Percentiles rank a stretch among this genome's conserved stretches.
phyloP scores from a whole-genome alignment of 2,329 filamentous ascomycete species.

The Fusarium torulosum region DNA sequence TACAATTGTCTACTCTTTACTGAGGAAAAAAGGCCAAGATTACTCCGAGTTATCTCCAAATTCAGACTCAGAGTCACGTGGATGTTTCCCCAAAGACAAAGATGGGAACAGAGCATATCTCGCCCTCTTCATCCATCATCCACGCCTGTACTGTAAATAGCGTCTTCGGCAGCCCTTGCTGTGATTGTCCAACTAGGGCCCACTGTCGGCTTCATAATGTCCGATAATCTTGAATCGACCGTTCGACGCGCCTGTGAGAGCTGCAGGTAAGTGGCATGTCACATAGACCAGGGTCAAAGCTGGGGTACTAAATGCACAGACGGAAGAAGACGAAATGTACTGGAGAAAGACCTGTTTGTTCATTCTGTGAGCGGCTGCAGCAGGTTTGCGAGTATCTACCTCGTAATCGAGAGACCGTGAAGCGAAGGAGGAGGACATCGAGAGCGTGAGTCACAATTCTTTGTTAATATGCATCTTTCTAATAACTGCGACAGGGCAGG shows the following conservation, averaged over 20 bases:
- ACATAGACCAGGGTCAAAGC: neutral
- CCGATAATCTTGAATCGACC: conserved; percentile 13
- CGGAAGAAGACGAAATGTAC: conserved; percentile 45
- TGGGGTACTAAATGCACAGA: conserved; percentile 5
- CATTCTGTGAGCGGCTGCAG: conserved; percentile 38
- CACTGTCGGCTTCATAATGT: conserved; percentile 15
- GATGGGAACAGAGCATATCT: conserved; percentile 29
- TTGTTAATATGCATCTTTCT: neutral
- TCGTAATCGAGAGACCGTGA: conserved; percentile 25
- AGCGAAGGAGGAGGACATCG: conserved; percentile 23
- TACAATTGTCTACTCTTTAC: neutral
- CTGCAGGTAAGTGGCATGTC: conserved; percentile 29
- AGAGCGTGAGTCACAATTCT: conserved; percentile 15
- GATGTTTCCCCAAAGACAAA: neutral
- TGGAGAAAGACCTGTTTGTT: conserved; percentile 37
- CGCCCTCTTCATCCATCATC: neutral
- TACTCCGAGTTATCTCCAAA: conserved; percentile 10
- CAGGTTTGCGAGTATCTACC: conserved; percentile 37
- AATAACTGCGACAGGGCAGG: neutral
- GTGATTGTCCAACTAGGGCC: neutral
- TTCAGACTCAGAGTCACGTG: conserved; percentile 16
- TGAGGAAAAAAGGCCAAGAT: neutral
- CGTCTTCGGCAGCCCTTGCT: neutral
- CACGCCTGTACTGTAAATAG: neutral
- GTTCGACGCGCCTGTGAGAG: conserved; percentile 34